Evolutionary conservation across 306 rosid species (phyloP).

Genomic region (Arachis stenosperma): DNA sequence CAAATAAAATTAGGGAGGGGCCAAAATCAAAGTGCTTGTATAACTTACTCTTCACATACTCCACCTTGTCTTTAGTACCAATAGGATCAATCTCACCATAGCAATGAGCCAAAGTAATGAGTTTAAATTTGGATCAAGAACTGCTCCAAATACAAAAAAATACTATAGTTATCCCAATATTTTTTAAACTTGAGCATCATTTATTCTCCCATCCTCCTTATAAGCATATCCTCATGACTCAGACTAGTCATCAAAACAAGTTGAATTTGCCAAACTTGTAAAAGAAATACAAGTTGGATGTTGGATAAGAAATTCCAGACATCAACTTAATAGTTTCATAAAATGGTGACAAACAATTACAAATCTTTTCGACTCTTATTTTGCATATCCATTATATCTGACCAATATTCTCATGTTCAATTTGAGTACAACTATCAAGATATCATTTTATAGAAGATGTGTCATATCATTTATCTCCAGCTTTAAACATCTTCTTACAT

Average conservation of each 20-base stretch:
- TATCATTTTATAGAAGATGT: no score
- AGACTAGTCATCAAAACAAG: not conserved
- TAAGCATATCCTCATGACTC: not conserved
- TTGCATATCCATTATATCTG: no score
- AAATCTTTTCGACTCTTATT: not conserved
- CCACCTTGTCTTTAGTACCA: not conserved
- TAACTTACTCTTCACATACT: not conserved
- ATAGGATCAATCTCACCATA: not conserved
- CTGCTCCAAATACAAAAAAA: not conserved
- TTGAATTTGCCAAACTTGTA: not conserved
- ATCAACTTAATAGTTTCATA: not conserved
- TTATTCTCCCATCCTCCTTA: not conserved
- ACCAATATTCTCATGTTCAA: no score
- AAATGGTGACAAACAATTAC: not conserved
- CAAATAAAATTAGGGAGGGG: no score
- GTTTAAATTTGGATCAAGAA: not conserved
- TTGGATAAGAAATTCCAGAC: not conserved
- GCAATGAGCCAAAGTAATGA: no score
- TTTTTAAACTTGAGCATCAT: no score
- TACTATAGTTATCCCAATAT: not conserved
- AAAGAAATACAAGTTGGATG: not conserved
- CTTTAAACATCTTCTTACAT: not conserved
- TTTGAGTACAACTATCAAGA: no score
- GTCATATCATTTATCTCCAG: not conserved
- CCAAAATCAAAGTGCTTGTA: not conserved